Evolutionary conservation across 495 filamentous ascomycete genomes (phyloP), one percentile per base, ranked within the genome.

Genomic region (Hyaloscypha hepaticicola): DNA sequence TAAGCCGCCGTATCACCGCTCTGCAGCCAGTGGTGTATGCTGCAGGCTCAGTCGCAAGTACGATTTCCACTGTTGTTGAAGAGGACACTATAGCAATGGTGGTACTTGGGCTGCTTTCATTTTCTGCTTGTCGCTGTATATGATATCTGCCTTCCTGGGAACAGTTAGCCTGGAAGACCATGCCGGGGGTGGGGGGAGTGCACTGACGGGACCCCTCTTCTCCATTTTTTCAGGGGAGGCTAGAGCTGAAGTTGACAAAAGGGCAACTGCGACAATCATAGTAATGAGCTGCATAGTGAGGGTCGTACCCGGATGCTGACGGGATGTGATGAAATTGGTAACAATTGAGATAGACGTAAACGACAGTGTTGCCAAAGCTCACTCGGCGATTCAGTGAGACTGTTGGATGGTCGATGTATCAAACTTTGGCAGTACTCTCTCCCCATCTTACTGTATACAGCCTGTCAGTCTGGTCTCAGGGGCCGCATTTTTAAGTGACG

Each of bases 251-350:
- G 22, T 52, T 21, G 64, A 57, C 2, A 69, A 49, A 2, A 72
- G 61, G 51, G 65, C 64, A 19, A 55, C 53, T 8, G 58, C 67
- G 51, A 67, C 34, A n/a, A 72, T 21, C 8, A 71, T 41, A 33
- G 55, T 26, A 45, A 63, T 29, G 24, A 66, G 61, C 33, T 72
- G 63, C 67, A 69, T 69, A 4, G 33, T 67, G 52, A 58, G 25
- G 7, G 21, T 31, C 8, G 55, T 31, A 6, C 33, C 45, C 19
- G 25, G 33, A 22, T 22, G 33, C 16, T 7, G 9, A 12, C 3
- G 21, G 12, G 58, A 14, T 60, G 14, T 4, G 45, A 28, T 60
- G 45, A 45, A 45, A 45, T 45, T 4, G 19, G 16, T 16, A 45
- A 45, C 31, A 34, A 45, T n/a, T n/a, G 38, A 45, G 6, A 45